These are phyloP conservation scores for Straminergon stramineum DNA, from an alignment of 225 moss, liverwort and hornwort species.

Conservation along the genomic window DNA sequence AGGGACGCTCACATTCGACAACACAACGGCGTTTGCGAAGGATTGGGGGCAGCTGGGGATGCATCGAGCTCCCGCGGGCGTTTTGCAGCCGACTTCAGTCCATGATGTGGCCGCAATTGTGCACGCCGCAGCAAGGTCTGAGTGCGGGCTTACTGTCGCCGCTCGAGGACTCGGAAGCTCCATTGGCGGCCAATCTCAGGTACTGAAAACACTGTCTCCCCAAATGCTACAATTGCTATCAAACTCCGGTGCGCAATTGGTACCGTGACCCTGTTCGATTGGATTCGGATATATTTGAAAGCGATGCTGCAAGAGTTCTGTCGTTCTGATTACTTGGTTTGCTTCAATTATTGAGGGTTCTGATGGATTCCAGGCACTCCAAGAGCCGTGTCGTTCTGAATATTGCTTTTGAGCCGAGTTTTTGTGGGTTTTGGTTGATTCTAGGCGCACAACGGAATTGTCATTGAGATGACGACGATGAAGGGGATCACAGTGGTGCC, in stretches of 20 bases:
- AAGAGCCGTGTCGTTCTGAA: background rate
- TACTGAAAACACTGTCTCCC: background rate
- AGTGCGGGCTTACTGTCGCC: conserved; percentile 27
- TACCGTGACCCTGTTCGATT: too few species aligned
- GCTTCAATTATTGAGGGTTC: background rate
- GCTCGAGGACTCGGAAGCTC: conserved; percentile 44
- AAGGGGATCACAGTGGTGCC: conserved; percentile 24
- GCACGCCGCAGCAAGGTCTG: conserved; percentile 1
- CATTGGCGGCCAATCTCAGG: conserved; percentile 37
- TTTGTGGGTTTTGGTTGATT: background rate
- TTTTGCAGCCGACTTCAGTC: conserved; percentile 16
- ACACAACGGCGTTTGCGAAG: conserved; percentile 19
- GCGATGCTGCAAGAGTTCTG: background rate
- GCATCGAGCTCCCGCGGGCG: conserved; percentile 4
- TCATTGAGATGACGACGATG: conserved; percentile 33
- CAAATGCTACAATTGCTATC: background rate
- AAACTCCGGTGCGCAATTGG: background rate
- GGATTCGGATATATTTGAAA: background rate
- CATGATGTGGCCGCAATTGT: conserved; percentile 19
- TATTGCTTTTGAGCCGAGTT: too few species aligned
- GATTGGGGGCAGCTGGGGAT: conserved; percentile 48
- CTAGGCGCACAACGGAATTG: conserved; percentile 30
- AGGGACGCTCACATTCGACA: conserved; percentile 21
- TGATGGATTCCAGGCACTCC: background rate
- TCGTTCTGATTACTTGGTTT: too few species aligned